These are phyloP conservation scores for Saturnispora hagleri DNA, from an alignment of 805 yeast genomes.

Conservation along the genomic window DNA sequence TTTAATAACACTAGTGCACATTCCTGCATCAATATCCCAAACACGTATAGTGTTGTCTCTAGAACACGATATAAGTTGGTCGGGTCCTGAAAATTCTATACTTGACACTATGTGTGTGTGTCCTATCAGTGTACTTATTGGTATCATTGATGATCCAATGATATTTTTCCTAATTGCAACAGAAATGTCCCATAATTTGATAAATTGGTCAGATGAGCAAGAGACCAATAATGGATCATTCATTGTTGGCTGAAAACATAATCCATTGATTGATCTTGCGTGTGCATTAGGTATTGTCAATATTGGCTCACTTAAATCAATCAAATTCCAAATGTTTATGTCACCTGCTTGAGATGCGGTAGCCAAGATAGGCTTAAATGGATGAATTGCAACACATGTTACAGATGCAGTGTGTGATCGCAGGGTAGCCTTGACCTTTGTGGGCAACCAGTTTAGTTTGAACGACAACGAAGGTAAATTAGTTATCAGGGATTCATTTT, in stretches of 20 bases:
- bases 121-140: slow-evolving; percentile 60
- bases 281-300: slow-evolving; percentile 59
- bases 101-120: slow-evolving; percentile 82
- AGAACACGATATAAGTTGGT: slow-evolving; percentile 49
- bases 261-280: slow-evolving; percentile 52
- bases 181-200: slow-evolving; percentile 63
- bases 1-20: slow-evolving; percentile 52
- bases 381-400: slow-evolving; percentile 63
- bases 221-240: slow-evolving; percentile 29
- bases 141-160: slow-evolving; percentile 6
- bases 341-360: slow-evolving; percentile 68
- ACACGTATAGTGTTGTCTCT: slow-evolving; percentile 51
- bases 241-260: slow-evolving; percentile 46
- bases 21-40: slow-evolving; percentile 65
- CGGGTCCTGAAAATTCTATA: slow-evolving; percentile 40
- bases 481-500: background rate
- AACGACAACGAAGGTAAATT: background rate
- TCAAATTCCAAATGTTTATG: slow-evolving; percentile 60
- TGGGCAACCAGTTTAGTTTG: slow-evolving; percentile 57
- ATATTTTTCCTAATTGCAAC: slow-evolving; percentile 5
- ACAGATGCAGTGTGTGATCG: slow-evolving; percentile 54
- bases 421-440: slow-evolving; percentile 33
- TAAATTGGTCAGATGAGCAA: slow-evolving; percentile 41
- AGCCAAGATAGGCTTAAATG: slow-evolving; percentile 53
- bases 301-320: slow-evolving; percentile 53